These are phyloP conservation scores for Plenodomus tracheiphilus DNA, from an alignment of 2,329 filamentous ascomycete species.

Conservation along the genomic window DNA sequence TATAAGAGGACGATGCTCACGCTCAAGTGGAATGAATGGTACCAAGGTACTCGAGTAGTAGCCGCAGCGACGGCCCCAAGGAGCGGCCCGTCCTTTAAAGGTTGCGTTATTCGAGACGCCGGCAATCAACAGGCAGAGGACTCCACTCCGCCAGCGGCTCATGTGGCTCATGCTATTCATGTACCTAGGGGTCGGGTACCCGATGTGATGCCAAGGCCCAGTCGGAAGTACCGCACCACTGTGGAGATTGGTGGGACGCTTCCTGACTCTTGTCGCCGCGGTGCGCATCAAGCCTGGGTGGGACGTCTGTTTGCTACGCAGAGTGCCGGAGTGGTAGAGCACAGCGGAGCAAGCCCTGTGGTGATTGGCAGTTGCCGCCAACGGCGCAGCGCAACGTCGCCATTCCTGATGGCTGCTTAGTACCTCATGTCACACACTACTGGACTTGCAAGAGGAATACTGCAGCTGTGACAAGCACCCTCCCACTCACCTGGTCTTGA, in stretches of 20 bases:
- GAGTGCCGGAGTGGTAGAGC: too few species aligned
- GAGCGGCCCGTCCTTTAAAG: too few species aligned
- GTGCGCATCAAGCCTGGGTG: background rate
- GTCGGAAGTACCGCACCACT: slow-evolving; percentile 15
- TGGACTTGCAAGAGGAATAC: too few species aligned
- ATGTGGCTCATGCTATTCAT: slow-evolving; percentile 8
- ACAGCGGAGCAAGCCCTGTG: too few species aligned
- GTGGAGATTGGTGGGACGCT: slow-evolving; percentile 19
- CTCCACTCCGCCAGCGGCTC: slow-evolving; percentile 9
- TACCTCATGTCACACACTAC: too few species aligned
- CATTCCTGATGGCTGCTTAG: too few species aligned
- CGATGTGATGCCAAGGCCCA: slow-evolving; percentile 24
- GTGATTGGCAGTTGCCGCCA: too few species aligned
- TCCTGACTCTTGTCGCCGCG: slow-evolving; percentile 3
- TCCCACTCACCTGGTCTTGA: too few species aligned
- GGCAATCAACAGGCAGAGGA: slow-evolving; percentile 2
- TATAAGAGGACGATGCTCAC: background rate
- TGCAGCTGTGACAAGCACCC: too few species aligned
- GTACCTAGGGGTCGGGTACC: background rate
- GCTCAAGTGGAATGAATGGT: background rate
- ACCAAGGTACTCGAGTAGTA: background rate
- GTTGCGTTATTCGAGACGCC: too few species aligned
- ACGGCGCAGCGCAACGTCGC: too few species aligned
- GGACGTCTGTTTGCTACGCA: background rate
- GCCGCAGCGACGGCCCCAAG: too few species aligned